These are phyloP conservation scores for Combretum micranthum DNA, from an alignment of 345 rosid species.

Conservation along the genomic window DNA sequence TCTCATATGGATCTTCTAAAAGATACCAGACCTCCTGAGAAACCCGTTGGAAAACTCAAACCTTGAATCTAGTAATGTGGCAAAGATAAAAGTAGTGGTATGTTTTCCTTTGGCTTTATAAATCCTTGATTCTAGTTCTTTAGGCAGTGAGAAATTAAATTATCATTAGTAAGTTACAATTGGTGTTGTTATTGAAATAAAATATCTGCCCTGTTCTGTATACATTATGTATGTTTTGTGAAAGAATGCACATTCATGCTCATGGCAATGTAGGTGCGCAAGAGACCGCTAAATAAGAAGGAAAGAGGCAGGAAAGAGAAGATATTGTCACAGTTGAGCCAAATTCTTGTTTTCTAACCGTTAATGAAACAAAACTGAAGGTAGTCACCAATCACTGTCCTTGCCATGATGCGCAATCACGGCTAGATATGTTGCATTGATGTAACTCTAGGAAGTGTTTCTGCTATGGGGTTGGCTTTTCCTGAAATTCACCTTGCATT, in stretches of 20 bases:
- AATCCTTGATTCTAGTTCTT: neutral
- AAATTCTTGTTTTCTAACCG: slow-evolving; percentile 30
- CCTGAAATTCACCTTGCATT: neutral
- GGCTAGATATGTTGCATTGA: no score
- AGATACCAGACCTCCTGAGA: slow-evolving; percentile 14
- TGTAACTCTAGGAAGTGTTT: no score
- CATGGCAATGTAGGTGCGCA: slow-evolving; percentile 36
- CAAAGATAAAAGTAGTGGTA: slow-evolving; percentile 67
- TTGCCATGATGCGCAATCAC: no score
- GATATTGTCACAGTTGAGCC: slow-evolving; percentile 42
- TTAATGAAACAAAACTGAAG: slow-evolving; percentile 54
- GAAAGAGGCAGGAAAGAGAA: slow-evolving; percentile 46
- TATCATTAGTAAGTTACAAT: no score
- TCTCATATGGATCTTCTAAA: slow-evolving; percentile 13
- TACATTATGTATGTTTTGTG: neutral
- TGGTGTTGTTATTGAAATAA: no score
- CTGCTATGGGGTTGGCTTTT: neutral
- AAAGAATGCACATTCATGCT: neutral
- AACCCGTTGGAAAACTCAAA: slow-evolving; percentile 20
- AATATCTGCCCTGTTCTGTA: no score
- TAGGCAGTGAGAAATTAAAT: neutral
- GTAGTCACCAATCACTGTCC: slow-evolving; percentile 13
- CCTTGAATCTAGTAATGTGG: slow-evolving; percentile 43
- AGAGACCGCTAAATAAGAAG: slow-evolving; percentile 50
- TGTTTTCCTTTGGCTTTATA: slow-evolving; percentile 4